Evolutionary conservation across 2,329 filamentous ascomycete species (phyloP), one percentile per base, ranked within the genome.

Genomic region (Clonostachys chloroleuca): DNA sequence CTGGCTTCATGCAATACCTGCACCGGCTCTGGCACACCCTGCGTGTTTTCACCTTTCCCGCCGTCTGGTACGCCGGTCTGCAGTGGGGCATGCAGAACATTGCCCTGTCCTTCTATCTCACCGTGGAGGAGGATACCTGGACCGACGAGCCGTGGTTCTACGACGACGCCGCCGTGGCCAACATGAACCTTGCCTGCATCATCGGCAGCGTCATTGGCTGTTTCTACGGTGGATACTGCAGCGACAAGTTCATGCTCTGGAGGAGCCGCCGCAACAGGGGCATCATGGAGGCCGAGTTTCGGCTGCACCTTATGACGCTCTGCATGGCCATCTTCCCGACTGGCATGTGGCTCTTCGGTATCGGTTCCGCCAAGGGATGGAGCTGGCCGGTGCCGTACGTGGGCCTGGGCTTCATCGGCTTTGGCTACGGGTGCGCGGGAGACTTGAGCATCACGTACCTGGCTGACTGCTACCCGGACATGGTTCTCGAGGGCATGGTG

Each of bases 51-150:
- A 68, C 70, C 2, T 81, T 81, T 49, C 78, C 78, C 0, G 78
- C 78, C 2, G 77, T 81, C 10, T 69, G 78, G 51, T 81, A 75
- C 51, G 75, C 77, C 4, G 78, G 78, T 9, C 59, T 81, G 20
- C 78, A 81, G 55, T 82, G 78, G 78, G 78, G 78, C 5, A 67
- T 75, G 33, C 79, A 82, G 58, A 78, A 81, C 52, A 76, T 78
- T n/a, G 81, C 78, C 61, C 62, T 83, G 18, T 76, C 75, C 2
- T 81, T 83, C 56, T 81, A 82, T 51, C 64, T 80, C 34, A 82
- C 78, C 0, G 69, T 81, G 2, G 70, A 80, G 55, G 75, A 82
- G 53, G 76, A 80, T 51, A 73, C 73, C 52, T 81, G 77, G 73
- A 74, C 72, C 24, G 70, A 63, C 0, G 60, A 65, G 10, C 79